Conservation (phyloP, 176 grass and related monocot species). For the Pharus latifolius region DNA sequence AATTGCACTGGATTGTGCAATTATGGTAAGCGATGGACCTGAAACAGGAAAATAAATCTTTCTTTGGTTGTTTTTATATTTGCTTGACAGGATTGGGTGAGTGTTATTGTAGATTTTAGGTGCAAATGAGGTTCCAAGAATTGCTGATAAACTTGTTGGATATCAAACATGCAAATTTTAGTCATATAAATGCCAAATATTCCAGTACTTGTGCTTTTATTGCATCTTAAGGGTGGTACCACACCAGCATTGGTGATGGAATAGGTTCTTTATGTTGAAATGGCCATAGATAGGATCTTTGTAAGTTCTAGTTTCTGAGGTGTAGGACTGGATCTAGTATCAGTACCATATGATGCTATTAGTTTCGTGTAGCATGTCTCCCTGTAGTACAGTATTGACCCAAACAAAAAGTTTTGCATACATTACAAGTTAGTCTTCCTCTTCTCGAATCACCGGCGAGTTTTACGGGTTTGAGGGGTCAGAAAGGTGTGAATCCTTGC, state of each 20-base stretch:
- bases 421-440: too few relatives aligned
- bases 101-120: too few relatives aligned
- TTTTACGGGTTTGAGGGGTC: not conserved
- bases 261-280: not conserved
- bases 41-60: not conserved
- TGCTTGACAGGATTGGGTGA: not conserved
- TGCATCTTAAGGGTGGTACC: not conserved
- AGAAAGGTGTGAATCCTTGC: not conserved
- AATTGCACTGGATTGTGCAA: not conserved
- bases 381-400: not conserved
- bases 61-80: not conserved
- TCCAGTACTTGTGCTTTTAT: not conserved
- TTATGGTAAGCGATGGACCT: not conserved
- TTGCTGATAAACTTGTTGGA: not conserved
- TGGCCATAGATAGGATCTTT: too few relatives aligned
- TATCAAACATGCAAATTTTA: not conserved
- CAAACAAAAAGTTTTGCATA: too few relatives aligned
- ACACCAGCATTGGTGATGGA: not conserved
- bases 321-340: not conserved
- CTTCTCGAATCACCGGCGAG: too few relatives aligned
- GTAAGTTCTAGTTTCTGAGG: not conserved
- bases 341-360: not conserved
- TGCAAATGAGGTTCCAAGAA: not conserved
- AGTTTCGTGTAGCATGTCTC: not conserved
- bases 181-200: not conserved